Evolutionary conservation across 345 rosid genomes (phyloP), one percentile per base, ranked within the genome.

Genomic region (Mallotus nudiflorus): DNA sequence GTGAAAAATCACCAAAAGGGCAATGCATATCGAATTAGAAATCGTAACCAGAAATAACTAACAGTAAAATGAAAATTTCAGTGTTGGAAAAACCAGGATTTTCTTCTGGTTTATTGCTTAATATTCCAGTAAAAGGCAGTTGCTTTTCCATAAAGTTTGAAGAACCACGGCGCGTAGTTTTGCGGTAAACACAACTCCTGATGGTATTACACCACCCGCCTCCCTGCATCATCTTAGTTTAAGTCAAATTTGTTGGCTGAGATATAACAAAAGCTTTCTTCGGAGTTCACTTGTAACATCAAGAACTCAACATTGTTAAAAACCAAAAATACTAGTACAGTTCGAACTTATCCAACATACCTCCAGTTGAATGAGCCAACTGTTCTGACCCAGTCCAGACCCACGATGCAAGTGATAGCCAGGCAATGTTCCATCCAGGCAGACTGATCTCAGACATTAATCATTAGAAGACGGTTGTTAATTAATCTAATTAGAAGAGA

Each of bases 361-460:
- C 80, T 77, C 80, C n/a, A 77, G 37, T 25, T 77, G 69, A 67
- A 77, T 68, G 33, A 77, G 55, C 80, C 80, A 77, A 72, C 80
- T 77, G 61, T 72, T 63, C 27, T 53, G n/a, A 20, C 76, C 80
- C 7, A 60, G 27, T 67, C 73, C 80, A 49, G 45, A 72, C 48
- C 80, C 80, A 15, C 76, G 76, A 77, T 77, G 66, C 69, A 77
- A 71, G 59, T 77, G 80, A 48, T 77, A 77, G 6, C 66, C 80
- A 10, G 80, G 80, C 44, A 77, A 33, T 18, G 80, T 77, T 48
- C 80, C 80, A 46, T 77, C 80, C 69, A 77, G 53, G 40, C 76
- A 77, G 18, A 77, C 80, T 77, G 72, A 22, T 22, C 59, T n/a
- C 13, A 49, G 6, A n/a, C n/a, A n/a, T n/a, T n/a, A n/a, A n/a